A percentile compares a stretch with the other conserved stretches of the same genome.
Conservation (phyloP, 129 eudicot species). For the Calendula officinalis region DNA sequence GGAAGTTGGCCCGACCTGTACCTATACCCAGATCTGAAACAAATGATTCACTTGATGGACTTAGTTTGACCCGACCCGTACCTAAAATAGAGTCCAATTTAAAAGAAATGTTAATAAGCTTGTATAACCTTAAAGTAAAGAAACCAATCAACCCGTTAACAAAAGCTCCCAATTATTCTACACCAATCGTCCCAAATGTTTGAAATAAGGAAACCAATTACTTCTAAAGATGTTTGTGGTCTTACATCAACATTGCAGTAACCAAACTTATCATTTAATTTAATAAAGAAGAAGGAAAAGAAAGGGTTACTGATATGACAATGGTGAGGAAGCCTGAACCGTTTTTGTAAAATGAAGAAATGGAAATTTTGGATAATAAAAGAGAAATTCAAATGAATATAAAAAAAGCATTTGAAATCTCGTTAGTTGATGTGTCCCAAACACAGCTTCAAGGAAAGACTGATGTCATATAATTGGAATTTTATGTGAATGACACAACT, state of each 20-base stretch:
- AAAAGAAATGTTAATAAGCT: too few relatives aligned
- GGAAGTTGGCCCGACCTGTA: conserved; percentile 63
- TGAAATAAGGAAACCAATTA: too few relatives aligned
- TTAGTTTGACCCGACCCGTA: too few relatives aligned
- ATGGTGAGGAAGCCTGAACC: conserved; percentile 74
- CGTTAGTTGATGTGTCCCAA: conserved; percentile 88
- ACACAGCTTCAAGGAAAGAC: conserved; percentile 94
- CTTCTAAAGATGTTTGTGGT: too few relatives aligned
- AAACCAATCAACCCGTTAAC: too few relatives aligned
- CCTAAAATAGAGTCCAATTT: too few relatives aligned
- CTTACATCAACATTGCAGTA: too few relatives aligned
- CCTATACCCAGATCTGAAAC: conserved; percentile 59
- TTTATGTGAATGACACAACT: conserved; percentile 94
- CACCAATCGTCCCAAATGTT: too few relatives aligned
- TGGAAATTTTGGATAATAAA: conserved; percentile 20
- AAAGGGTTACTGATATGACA: conserved; percentile 62
- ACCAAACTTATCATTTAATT: conserved; percentile 55
- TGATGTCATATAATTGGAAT: conserved; percentile 90
- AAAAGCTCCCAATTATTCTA: too few relatives aligned
- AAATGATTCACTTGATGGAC: too few relatives aligned
- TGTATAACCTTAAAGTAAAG: too few relatives aligned
- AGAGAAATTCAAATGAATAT: too few relatives aligned
- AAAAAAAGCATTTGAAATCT: conserved; percentile 93
- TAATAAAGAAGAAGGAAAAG: conserved; percentile 50
- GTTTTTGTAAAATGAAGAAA: conserved; percentile 23